Conservation (phyloP, 441 rosid species). For the Francoa sonchifolia region DNA sequence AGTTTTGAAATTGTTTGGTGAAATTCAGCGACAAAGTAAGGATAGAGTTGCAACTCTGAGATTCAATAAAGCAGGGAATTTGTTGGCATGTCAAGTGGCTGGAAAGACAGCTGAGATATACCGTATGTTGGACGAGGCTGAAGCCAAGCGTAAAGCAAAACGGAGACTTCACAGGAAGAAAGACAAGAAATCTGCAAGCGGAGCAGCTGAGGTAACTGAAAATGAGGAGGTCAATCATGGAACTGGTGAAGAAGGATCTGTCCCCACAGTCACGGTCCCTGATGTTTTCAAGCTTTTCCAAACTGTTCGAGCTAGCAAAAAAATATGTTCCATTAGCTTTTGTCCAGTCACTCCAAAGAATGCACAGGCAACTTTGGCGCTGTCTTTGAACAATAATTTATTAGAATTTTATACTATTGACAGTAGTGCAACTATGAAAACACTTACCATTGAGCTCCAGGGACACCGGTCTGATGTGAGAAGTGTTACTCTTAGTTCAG, state of each 20-base stretch:
- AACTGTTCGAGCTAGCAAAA: slow-evolving; percentile 65
- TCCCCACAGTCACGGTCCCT: slow-evolving; percentile 29
- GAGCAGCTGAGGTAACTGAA: slow-evolving; percentile 20
- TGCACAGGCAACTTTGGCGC: slow-evolving; percentile 53
- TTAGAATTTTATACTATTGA: slow-evolving; percentile 74
- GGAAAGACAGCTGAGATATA: slow-evolving; percentile 76
- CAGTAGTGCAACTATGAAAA: slow-evolving; percentile 32
- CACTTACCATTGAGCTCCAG: slow-evolving; percentile 65
- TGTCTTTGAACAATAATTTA: slow-evolving; percentile 80
- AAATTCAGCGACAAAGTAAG: slow-evolving; percentile 71
- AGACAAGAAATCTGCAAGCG: slow-evolving; percentile 70
- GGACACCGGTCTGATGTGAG: slow-evolving; percentile 94
- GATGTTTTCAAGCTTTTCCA: slow-evolving; percentile 82
- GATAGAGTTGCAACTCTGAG: slow-evolving; percentile 80
- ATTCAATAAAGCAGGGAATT: slow-evolving; percentile 55
- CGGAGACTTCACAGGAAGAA: slow-evolving; percentile 80
- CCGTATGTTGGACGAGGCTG: slow-evolving; percentile 53
- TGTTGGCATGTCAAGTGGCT: slow-evolving; percentile 86
- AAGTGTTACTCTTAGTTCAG: slow-evolving; percentile 80
- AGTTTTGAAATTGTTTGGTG: slow-evolving; percentile 60
- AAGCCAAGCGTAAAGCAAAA: slow-evolving; percentile 83
- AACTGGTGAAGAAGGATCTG: slow-evolving; percentile 27
- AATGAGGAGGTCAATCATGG: slow-evolving; percentile 26
- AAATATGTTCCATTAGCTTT: slow-evolving; percentile 72
- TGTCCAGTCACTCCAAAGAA: slow-evolving; percentile 52